phyloP scores from a whole-genome alignment of 192 early-diverging fungal species.

The Podila epicladia region DNA sequence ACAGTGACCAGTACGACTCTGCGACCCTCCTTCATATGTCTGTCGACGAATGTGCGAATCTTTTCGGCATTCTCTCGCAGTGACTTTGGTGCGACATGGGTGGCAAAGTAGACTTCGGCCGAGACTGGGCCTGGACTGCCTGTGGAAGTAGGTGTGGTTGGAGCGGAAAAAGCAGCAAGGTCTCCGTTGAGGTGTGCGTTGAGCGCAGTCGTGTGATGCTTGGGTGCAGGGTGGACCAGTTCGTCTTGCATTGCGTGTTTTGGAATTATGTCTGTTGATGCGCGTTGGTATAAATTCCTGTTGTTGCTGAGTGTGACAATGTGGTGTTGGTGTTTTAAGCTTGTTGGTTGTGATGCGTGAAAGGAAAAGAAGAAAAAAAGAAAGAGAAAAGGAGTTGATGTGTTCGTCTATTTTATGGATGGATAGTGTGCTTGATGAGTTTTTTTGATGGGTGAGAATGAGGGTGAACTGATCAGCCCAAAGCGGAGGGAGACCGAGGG shows the following conservation, averaged over 20 bases:
- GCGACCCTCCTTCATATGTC: slow-evolving; percentile 59
- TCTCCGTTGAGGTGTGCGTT: slow-evolving; percentile 12
- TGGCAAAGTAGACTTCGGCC: slow-evolving; percentile 80
- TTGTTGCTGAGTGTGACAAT: too few species aligned
- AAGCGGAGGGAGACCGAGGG: too few species aligned
- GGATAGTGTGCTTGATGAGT: background rate
- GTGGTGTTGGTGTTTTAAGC: background rate
- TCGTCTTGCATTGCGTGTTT: background rate
- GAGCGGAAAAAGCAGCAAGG: slow-evolving; percentile 3
- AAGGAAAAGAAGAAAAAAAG: background rate
- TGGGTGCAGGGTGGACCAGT: slow-evolving; percentile 28
- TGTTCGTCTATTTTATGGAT: background rate
- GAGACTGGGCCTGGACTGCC: slow-evolving; percentile 42
- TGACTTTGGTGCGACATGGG: slow-evolving; percentile 71
- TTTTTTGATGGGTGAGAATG: too few species aligned
- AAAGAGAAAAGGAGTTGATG: background rate
- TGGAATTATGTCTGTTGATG: background rate
- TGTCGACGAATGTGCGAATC: slow-evolving; percentile 65
- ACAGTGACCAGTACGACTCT: slow-evolving; percentile 92
- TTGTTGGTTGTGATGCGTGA: background rate
- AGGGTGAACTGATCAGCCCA: too few species aligned
- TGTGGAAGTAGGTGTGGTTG: slow-evolving; percentile 32
- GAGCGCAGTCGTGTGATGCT: slow-evolving; percentile 5
- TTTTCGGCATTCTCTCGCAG: slow-evolving; percentile 65
- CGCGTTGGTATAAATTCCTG: background rate